phyloP scores from a whole-genome alignment of 495 filamentous ascomycete genomes.

The Penicillium daleae region DNA sequence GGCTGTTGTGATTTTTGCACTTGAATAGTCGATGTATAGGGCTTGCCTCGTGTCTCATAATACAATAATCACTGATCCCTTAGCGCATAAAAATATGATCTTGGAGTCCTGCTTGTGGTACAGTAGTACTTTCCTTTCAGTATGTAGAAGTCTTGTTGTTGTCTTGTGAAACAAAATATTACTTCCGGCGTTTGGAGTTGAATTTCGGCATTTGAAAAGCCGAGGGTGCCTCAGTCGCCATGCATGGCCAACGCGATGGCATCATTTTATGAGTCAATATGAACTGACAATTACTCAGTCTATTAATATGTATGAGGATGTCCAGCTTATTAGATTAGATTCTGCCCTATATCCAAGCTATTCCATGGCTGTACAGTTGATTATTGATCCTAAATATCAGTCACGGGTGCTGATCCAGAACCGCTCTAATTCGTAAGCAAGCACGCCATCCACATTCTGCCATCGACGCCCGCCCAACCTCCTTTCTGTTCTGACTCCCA shows the following conservation, averaged over 20 bases:
- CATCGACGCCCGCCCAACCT: slow-evolving; percentile 1
- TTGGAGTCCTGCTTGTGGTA: too few relatives aligned
- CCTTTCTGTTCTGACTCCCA: background rate
- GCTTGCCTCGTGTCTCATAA: too few relatives aligned
- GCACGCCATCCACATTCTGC: slow-evolving; percentile 11
- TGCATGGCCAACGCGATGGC: background rate
- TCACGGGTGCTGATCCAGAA: background rate
- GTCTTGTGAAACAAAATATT: background rate
- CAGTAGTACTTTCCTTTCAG: too few relatives aligned
- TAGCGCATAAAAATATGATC: too few relatives aligned
- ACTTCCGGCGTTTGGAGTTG: background rate
- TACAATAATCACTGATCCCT: too few relatives aligned
- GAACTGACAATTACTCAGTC: background rate
- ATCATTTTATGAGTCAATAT: background rate
- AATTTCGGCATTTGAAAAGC: background rate
- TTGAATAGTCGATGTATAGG: too few relatives aligned
- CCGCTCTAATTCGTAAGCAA: slow-evolving; percentile 12
- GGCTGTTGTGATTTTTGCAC: too few relatives aligned
- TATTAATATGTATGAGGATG: too few relatives aligned
- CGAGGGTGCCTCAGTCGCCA: background rate
- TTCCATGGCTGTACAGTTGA: background rate
- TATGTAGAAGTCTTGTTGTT: background rate
- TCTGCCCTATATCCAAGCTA: background rate
- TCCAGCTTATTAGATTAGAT: background rate
- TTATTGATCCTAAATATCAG: background rate